Conservation (phyloP, 257 asterid genomes). For the Solanum medicagineum region DNA sequence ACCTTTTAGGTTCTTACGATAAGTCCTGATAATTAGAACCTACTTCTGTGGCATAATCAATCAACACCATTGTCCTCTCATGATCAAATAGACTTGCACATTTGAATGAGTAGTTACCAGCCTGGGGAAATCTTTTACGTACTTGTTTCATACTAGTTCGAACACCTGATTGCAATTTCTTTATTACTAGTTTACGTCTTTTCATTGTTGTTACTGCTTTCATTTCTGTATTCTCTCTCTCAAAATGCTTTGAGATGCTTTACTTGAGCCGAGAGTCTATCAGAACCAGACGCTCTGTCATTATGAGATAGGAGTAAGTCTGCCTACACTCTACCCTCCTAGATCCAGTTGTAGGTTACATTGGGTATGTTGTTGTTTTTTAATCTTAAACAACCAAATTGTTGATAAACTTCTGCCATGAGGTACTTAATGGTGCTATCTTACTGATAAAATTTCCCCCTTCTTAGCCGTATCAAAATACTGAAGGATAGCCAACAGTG, state of each 20-base stretch:
- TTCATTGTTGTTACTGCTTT: background rate
- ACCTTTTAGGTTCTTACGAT: background rate
- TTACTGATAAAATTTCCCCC: background rate
- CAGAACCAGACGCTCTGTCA: background rate
- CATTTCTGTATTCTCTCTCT: background rate
- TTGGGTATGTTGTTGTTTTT: background rate
- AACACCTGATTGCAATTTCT: background rate
- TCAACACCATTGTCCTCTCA: background rate
- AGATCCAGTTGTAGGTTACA: background rate
- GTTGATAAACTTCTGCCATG: background rate
- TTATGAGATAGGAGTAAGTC: background rate
- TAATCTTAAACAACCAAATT: background rate
- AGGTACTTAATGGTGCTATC: background rate
- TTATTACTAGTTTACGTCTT: background rate
- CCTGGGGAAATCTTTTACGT: background rate
- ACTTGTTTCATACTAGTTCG: background rate
- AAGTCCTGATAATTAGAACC: background rate
- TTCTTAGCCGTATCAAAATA: background rate
- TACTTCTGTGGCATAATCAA: background rate
- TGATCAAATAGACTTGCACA: background rate
- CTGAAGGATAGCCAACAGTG: background rate
- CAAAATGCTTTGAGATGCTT: background rate
- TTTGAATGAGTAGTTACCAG: background rate
- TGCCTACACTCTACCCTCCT: background rate
- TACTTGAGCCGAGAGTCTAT: background rate